phyloP scores from a whole-genome alignment of 768 basidiomycete genomes.

The Phylloporus sp. region DNA sequence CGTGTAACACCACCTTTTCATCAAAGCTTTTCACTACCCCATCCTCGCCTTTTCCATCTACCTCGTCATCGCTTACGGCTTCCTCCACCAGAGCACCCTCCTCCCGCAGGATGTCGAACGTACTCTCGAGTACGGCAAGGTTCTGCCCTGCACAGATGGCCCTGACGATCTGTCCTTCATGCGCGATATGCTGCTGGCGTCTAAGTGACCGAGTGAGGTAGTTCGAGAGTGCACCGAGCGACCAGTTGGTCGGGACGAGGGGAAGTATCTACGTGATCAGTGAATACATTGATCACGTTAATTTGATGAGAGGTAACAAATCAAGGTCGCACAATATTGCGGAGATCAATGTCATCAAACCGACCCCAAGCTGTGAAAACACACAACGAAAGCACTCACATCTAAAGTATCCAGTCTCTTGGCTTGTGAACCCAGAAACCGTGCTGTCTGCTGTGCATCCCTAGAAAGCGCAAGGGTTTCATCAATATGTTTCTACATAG shows the following conservation, averaged over 20 bases:
- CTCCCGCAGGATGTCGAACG: slow-evolving; percentile 56
- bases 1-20: slow-evolving; percentile 41
- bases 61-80: slow-evolving; percentile 43
- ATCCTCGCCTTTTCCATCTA: slow-evolving; percentile 14
- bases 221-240: slow-evolving; percentile 63
- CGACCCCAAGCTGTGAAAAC: neutral
- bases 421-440: slow-evolving; percentile 76
- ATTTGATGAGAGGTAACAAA: neutral
- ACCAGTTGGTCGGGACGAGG: slow-evolving; percentile 72
- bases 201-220: slow-evolving; percentile 80
- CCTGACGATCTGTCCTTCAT: slow-evolving; percentile 76
- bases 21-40: slow-evolving; percentile 29
- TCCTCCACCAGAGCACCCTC: slow-evolving; percentile 70
- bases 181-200: slow-evolving; percentile 62
- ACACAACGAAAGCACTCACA: slow-evolving; percentile 41
- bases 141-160: slow-evolving; percentile 78
- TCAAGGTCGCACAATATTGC: neutral
- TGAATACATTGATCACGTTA: neutral
- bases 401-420: slow-evolving; percentile 73
- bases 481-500: neutral
- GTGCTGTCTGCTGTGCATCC: slow-evolving; percentile 55
- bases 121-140: slow-evolving; percentile 60
- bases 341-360: neutral
- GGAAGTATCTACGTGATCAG: slow-evolving; percentile 49
- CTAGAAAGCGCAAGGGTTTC: slow-evolving; percentile 33